Conservation (phyloP, 2,329 filamentous ascomycete species). For the Cladosporium colombiae region DNA sequence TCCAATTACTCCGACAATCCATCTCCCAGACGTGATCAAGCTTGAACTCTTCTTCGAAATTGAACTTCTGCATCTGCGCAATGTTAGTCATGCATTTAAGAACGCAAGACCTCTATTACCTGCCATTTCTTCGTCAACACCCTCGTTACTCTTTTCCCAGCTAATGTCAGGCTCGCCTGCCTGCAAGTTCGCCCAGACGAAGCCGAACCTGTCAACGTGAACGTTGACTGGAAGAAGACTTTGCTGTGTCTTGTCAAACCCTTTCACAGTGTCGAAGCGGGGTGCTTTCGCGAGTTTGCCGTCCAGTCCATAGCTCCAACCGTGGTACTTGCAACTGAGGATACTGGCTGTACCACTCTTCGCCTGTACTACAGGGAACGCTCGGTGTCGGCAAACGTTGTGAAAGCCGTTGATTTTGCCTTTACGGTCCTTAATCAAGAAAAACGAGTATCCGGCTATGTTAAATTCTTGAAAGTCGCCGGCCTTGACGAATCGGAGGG, state of each 20-base stretch:
- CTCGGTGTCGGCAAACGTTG: slow-evolving; percentile 62
- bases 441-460: slow-evolving; percentile 56
- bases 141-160: slow-evolving; percentile 54
- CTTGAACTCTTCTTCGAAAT: slow-evolving; percentile 51
- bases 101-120: background rate
- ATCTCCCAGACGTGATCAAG: slow-evolving; percentile 60
- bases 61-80: slow-evolving; percentile 41
- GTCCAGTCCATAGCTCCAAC: slow-evolving; percentile 60
- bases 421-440: slow-evolving; percentile 50
- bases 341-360: slow-evolving; percentile 53
- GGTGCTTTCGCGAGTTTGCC: slow-evolving; percentile 62
- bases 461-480: slow-evolving; percentile 60
- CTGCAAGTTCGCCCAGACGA: slow-evolving; percentile 61
- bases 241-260: slow-evolving; percentile 59
- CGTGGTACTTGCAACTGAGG: slow-evolving; percentile 61
- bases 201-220: slow-evolving; percentile 55
- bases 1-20: slow-evolving; percentile 59
- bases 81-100: background rate
- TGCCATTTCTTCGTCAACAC: slow-evolving; percentile 46
- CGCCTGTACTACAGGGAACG: slow-evolving; percentile 58
- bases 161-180: slow-evolving; percentile 45
- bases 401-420: slow-evolving; percentile 59
- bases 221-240: slow-evolving; percentile 57
- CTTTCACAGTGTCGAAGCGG: slow-evolving; percentile 56
- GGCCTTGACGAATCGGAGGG: slow-evolving; percentile 50